Conservation (phyloP, 179 eudicot genomes). For the Corrigiola litoralis region DNA sequence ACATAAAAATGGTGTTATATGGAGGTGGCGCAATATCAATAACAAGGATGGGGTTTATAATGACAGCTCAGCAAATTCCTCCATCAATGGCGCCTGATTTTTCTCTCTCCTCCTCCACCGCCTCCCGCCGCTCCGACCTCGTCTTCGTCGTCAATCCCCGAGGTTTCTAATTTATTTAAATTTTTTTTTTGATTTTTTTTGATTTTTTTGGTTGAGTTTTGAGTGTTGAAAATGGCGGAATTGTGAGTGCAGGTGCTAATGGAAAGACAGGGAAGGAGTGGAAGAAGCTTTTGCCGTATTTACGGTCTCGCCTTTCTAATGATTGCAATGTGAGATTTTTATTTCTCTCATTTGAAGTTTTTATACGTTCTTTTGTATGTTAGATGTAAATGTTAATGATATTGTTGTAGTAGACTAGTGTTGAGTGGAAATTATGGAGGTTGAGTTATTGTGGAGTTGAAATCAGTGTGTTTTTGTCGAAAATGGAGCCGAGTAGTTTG, state of each 20-base stretch:
- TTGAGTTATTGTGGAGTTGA: too few species aligned
- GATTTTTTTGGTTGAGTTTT: slow-evolving; percentile 3
- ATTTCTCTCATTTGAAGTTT: not conserved
- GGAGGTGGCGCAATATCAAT: slow-evolving; percentile 16
- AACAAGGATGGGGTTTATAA: slow-evolving; percentile 35
- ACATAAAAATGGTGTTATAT: slow-evolving; percentile 21
- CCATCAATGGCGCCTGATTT: slow-evolving; percentile 41
- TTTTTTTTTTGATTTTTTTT: not conserved
- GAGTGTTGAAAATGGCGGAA: slow-evolving; percentile 1
- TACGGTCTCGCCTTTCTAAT: slow-evolving; percentile 75
- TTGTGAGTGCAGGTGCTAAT: slow-evolving; percentile 72
- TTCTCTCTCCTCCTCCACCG: slow-evolving; percentile 34
- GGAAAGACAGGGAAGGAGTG: slow-evolving; percentile 87
- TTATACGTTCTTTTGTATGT: not conserved
- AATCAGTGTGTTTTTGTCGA: too few species aligned
- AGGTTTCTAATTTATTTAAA: slow-evolving; percentile 32
- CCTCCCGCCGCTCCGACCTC: slow-evolving; percentile 49
- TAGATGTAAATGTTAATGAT: too few species aligned
- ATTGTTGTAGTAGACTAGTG: too few species aligned
- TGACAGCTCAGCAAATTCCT: slow-evolving; percentile 35
- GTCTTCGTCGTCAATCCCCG: slow-evolving; percentile 89
- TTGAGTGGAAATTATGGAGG: too few species aligned
- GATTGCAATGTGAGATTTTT: slow-evolving; percentile 68
- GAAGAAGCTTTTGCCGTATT: slow-evolving; percentile 79
- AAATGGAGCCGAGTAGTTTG: too few species aligned